These are phyloP conservation scores for Grifola frondosa DNA, from an alignment of 1,284 basidiomycete species.

Conservation along the genomic window DNA sequence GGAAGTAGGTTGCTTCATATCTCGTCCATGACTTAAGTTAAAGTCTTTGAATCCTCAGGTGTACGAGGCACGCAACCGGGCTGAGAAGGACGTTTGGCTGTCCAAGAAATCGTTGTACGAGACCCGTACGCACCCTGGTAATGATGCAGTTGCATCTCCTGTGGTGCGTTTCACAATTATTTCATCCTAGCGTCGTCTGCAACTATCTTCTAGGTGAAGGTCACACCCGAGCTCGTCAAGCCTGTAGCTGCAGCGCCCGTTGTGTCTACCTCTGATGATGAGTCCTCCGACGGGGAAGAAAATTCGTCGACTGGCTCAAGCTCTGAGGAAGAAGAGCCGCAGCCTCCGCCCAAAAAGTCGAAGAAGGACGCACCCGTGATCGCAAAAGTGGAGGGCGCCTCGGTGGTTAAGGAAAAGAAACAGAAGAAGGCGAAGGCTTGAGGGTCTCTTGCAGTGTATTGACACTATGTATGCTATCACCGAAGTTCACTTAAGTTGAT, in stretches of 20 bases:
- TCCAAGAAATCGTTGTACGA: constrained; percentile 34
- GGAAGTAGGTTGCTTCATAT: constrained; percentile 49
- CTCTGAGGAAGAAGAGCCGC: constrained; percentile 27
- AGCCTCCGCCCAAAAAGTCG: constrained; percentile 20
- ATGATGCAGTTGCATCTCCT: constrained; percentile 11
- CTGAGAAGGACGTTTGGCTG: constrained; percentile 37
- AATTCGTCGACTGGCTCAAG: constrained; percentile 24
- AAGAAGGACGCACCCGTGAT: constrained; percentile 18
- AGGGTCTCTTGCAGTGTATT: constrained; percentile 10
- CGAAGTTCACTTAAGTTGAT: no score
- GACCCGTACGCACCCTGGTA: constrained; percentile 13
- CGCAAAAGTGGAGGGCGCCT: constrained; percentile 12
- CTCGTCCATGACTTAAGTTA: no score
- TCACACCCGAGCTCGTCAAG: constrained; percentile 11
- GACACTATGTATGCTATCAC: constrained; percentile 7
- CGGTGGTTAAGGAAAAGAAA: constrained; percentile 29
- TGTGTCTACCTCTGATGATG: constrained; percentile 24
- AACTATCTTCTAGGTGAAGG: neutral
- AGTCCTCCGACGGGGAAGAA: constrained; percentile 36
- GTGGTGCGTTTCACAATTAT: constrained; percentile 17
- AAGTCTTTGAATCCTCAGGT: constrained; percentile 22
- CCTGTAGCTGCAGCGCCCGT: constrained; percentile 19
- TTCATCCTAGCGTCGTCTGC: neutral
- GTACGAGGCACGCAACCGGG: constrained; percentile 37
- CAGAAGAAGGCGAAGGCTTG: constrained; percentile 30